Evolutionary conservation across 805 yeast species (phyloP), one percentile per base, ranked within the genome.

Genomic region (Lachancea meyersii): DNA sequence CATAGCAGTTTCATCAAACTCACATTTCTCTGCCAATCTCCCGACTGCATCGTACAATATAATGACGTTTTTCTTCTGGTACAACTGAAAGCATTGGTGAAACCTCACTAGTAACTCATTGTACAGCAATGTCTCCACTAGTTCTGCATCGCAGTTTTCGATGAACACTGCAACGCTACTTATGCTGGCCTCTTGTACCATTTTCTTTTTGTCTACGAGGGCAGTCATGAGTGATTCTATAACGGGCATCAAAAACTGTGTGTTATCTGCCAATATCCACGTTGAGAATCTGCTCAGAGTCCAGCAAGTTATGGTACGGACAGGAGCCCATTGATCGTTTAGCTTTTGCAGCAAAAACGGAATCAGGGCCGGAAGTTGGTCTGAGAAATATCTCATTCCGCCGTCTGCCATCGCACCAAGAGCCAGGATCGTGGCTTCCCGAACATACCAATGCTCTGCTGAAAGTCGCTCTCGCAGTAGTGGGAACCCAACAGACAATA

Each of bases 301-400:
- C 98, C 98, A 93, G 68, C 97, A 91, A 0, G 96, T 70, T 40
- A 93, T 93, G 62, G 87, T 95, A 51, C 97, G 75, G 4, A 93
- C 95, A 17, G 95, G 76, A 7, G 95, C 81, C 63, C 88, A 82
- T 4, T 63, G 54, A 60, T 89, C 97, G 41, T 71, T 70, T 46
- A 89, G 66, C 54, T 94, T 72, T 44, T 87, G 86, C 21, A 88
- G 88, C 47, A 93, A 70, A 58, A 81, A 88, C 28, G 96, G 96
- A 26, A 91, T 79, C 36, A 93, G 67, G 22, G 79, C 75, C 2
- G 96, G 95, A 31, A 93, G 68, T 52, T 84, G 84, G 31, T 77
- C 78, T 17, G 79, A 64, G 4, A 88, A 80, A 40, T 76, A 72
- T 43, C 82, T 86, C 35, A 82, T 69, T 51, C 95, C 88, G 50